These are phyloP conservation scores for Ustilago tritici DNA, from an alignment of 1,284 basidiomycete species.

Conservation along the genomic window DNA sequence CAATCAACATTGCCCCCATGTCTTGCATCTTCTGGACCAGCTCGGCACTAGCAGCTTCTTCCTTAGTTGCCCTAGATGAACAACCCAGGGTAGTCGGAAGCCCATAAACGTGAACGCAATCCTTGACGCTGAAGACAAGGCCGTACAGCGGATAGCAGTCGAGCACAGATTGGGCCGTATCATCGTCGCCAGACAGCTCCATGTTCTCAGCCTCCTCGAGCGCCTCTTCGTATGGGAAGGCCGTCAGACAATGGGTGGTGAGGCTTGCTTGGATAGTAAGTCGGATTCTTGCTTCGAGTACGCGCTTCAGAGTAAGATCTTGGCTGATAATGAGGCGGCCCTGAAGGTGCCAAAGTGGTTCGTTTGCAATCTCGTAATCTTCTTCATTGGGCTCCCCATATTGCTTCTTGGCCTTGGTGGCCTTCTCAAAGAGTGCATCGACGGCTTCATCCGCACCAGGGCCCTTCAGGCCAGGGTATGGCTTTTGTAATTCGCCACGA, in stretches of 20 bases:
- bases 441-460: conserved; percentile 17
- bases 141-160: conserved; percentile 26
- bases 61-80: conserved; percentile 23
- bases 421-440: conserved; percentile 30
- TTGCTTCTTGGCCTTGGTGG: conserved; percentile 9
- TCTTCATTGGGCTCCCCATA: conserved; percentile 14
- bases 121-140: conserved; percentile 55
- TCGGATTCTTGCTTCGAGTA: conserved; percentile 36
- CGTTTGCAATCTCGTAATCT: conserved; percentile 19
- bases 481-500: conserved; percentile 30
- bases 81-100: conserved; percentile 44
- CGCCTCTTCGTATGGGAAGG: conserved; percentile 30
- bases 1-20: conserved; percentile 50
- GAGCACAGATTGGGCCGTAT: background rate
- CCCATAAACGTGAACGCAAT: conserved; percentile 50
- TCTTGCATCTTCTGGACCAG: conserved; percentile 16
- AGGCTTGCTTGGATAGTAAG: conserved; percentile 31
- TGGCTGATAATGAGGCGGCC: background rate
- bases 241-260: conserved; percentile 48
- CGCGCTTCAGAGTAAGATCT: background rate
- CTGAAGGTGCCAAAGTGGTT: conserved; percentile 7
- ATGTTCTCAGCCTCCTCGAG: background rate
- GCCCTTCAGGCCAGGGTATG: conserved; percentile 18
- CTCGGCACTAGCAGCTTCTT: conserved; percentile 2
- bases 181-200: background rate